Percentiles rank a stretch among this genome's conserved stretches.
Conservation (phyloP, 75 land plant species). For the Picea glauca region DNA sequence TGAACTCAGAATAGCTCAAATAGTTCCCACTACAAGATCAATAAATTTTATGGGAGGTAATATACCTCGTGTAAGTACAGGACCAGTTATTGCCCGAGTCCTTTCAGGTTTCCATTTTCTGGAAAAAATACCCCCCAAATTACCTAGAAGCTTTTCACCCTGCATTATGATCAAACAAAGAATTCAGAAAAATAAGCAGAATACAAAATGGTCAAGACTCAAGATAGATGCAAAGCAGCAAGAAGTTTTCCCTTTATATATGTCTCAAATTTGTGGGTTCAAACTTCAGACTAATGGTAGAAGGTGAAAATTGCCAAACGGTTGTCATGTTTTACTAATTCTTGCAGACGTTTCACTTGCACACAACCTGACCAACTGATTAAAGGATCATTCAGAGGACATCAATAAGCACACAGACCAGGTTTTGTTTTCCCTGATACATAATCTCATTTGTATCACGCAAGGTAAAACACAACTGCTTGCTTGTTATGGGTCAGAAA, state of each 20-base stretch:
- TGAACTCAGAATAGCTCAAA: not conserved
- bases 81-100: constrained; percentile 59
- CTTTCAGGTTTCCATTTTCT: constrained; percentile 95
- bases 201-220: not conserved
- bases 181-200: not conserved
- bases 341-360: too few species aligned
- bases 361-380: too few species aligned
- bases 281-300: not conserved
- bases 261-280: not conserved
- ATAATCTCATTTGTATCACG: too few species aligned
- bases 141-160: constrained; percentile 98
- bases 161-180: constrained; percentile 18
- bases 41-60: not conserved
- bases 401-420: too few species aligned
- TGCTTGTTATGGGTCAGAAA: too few species aligned
- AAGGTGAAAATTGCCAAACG: not conserved
- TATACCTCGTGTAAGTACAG: constrained; percentile 46
- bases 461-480: too few species aligned
- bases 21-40: not conserved
- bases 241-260: not conserved
- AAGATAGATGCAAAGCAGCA: not conserved
- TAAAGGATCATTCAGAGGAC: too few species aligned
- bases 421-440: too few species aligned
- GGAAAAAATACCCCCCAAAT: constrained; percentile 90
- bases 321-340: too few species aligned